These are phyloP conservation scores for Penicillium griseofulvum DNA, from an alignment of 2,329 filamentous ascomycete genomes.

Conservation along the genomic window DNA sequence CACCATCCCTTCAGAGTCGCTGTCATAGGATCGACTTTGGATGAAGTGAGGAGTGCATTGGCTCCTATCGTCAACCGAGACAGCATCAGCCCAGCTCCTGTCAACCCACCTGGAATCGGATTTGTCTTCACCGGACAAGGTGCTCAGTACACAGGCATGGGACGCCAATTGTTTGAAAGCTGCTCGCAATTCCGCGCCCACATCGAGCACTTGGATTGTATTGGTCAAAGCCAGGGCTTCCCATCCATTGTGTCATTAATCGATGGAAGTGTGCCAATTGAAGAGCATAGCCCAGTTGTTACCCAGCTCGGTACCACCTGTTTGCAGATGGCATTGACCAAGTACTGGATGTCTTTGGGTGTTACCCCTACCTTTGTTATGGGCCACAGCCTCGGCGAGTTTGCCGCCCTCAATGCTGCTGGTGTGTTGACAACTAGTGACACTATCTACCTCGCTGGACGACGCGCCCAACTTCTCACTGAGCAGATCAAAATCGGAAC, in stretches of 20 bases:
- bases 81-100: slow-evolving; percentile 18
- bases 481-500: slow-evolving; percentile 42
- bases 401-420: slow-evolving; percentile 37
- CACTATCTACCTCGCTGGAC: slow-evolving; percentile 64
- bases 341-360: slow-evolving; percentile 33
- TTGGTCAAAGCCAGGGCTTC: slow-evolving; percentile 30
- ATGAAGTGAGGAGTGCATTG: slow-evolving; percentile 17
- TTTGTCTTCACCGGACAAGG: slow-evolving; percentile 42
- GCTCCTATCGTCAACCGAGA: slow-evolving; percentile 19
- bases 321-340: slow-evolving; percentile 44
- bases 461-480: slow-evolving; percentile 43
- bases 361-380: slow-evolving; percentile 23
- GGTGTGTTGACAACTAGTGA: slow-evolving; percentile 38
- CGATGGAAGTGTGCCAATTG: slow-evolving; percentile 22
- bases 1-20: slow-evolving; percentile 40
- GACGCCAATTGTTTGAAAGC: slow-evolving; percentile 22
- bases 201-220: slow-evolving; percentile 32
- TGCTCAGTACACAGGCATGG: slow-evolving; percentile 37
- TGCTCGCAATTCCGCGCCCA: slow-evolving; percentile 30
- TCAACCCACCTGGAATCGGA: slow-evolving; percentile 20
- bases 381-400: slow-evolving; percentile 41
- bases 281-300: slow-evolving; percentile 24
- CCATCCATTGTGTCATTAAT: slow-evolving; percentile 29
- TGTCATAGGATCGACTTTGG: slow-evolving; percentile 24
- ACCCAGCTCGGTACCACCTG: slow-evolving; percentile 42